Percentiles rank a stretch among this genome's conserved stretches.
Conservation (phyloP, 305 asterid genomes). For the Euphrasia arctica region DNA sequence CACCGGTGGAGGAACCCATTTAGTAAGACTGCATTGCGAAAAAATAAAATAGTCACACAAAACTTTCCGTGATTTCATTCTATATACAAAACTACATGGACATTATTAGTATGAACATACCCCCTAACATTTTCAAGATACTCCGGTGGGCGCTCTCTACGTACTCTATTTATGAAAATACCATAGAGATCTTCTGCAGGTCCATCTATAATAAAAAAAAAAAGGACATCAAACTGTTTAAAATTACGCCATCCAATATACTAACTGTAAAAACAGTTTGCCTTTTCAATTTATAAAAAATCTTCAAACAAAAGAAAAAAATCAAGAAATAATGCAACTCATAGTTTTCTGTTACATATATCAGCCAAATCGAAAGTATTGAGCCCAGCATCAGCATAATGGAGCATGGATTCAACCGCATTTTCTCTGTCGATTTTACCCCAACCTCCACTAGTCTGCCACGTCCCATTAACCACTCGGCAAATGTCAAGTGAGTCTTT, state of each 20-base stretch:
- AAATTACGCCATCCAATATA: background rate
- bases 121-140: conserved; percentile 82
- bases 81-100: background rate
- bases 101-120: conserved; percentile 35
- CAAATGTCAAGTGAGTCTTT: conserved; percentile 71
- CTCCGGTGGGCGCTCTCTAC: conserved; percentile 96
- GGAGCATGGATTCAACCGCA: conserved; percentile 75
- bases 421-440: conserved; percentile 55
- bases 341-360: conserved; percentile 49
- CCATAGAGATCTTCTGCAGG: conserved; percentile 99
- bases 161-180: conserved; percentile 84
- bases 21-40: conserved; percentile 65
- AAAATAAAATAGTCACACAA: conserved; percentile 13
- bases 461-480: conserved; percentile 82
- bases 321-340: conserved; percentile 18
- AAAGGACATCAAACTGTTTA: background rate
- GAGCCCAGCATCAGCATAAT: conserved; percentile 72
- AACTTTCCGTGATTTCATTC: background rate
- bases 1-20: conserved; percentile 99
- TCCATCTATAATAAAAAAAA: conserved; percentile 57
- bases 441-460: conserved; percentile 95
- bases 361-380: conserved; percentile 84
- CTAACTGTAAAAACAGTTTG: no score
- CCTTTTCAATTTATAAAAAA: background rate
- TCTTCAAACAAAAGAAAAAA: background rate